Conservation (phyloP, 768 basidiomycete genomes). For the Xerocomellus intermedius region DNA sequence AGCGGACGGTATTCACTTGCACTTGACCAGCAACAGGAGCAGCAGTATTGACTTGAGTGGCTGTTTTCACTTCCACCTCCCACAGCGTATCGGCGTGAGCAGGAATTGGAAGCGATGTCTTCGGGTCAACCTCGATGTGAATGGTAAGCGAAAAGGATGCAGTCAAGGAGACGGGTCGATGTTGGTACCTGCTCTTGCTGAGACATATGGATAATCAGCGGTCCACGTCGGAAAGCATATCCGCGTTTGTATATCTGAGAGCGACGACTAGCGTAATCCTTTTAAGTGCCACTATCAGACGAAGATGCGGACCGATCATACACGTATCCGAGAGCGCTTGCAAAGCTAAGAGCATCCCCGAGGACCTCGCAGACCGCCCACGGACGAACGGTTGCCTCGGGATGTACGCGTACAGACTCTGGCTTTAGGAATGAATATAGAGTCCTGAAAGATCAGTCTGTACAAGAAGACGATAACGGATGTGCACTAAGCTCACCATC, state of each 20-base stretch:
- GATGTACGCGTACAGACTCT: slow-evolving; percentile 79
- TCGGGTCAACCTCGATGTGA: slow-evolving; percentile 59
- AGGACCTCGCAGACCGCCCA: slow-evolving; percentile 79
- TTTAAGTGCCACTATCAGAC: neutral
- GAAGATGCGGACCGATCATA: slow-evolving; percentile 34
- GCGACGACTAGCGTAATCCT: slow-evolving; percentile 44
- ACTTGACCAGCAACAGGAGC: slow-evolving; percentile 27
- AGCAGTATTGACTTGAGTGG: slow-evolving; percentile 72
- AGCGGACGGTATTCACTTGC: slow-evolving; percentile 71
- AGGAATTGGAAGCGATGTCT: slow-evolving; percentile 71
- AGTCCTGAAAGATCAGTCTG: slow-evolving; percentile 44
- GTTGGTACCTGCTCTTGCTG: slow-evolving; percentile 74
- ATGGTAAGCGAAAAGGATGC: slow-evolving; percentile 7
- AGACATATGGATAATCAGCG: slow-evolving; percentile 76
- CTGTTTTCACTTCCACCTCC: slow-evolving; percentile 88
- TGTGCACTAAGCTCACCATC: slow-evolving; percentile 50
- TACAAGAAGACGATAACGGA: neutral
- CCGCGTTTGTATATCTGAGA: slow-evolving; percentile 83
- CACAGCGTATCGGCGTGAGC: slow-evolving; percentile 80
- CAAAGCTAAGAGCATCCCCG: slow-evolving; percentile 79
- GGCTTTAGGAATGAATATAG: slow-evolving; percentile 81
- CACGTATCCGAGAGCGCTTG: slow-evolving; percentile 76
- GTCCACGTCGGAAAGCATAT: slow-evolving; percentile 70
- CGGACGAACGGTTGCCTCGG: slow-evolving; percentile 83
- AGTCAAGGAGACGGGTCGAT: neutral